Percentiles rank a stretch among this genome's conserved stretches.
phyloP scores from a whole-genome alignment of 257 asterid genomes.

The Nicotiana sylvestris region DNA sequence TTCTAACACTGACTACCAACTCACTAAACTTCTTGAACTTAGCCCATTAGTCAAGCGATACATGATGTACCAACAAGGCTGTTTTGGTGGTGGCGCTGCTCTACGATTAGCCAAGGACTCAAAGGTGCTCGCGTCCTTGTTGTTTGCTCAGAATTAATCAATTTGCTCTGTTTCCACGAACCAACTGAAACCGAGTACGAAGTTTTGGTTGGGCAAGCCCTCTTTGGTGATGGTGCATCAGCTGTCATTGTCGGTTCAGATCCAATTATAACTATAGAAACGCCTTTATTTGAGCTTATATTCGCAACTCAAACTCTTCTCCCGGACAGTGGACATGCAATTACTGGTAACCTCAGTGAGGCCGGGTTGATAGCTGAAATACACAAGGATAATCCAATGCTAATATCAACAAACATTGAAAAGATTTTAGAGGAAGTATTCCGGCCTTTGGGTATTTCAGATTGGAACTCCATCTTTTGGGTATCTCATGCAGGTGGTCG shows the following conservation, averaged over 20 bases:
- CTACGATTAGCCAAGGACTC: constrained; percentile 2
- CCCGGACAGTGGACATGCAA: constrained; percentile 10
- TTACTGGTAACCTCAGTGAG: constrained; percentile 6
- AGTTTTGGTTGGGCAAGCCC: constrained; percentile 15
- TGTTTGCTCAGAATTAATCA: constrained; percentile 13
- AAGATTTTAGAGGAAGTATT: neutral
- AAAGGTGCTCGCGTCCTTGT: neutral
- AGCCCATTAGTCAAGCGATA: neutral
- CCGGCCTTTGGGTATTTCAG: constrained; percentile 6
- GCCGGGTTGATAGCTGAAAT: constrained; percentile 3
- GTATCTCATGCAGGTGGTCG: constrained; percentile 17
- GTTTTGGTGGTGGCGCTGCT: constrained; percentile 7
- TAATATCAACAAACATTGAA: constrained; percentile 14
- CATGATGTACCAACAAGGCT: constrained; percentile 24
- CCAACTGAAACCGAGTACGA: constrained; percentile 12
- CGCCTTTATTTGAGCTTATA: constrained; percentile 14
- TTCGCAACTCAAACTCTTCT: constrained; percentile 14
- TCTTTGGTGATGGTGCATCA: neutral
- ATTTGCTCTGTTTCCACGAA: neutral
- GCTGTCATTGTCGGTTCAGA: constrained; percentile 17
- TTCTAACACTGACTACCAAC: neutral
- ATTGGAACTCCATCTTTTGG: constrained; percentile 22
- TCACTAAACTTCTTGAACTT: constrained; percentile 8
- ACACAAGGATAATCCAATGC: neutral
- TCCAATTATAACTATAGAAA: neutral